phyloP scores from a whole-genome alignment of 78 protist genomes.

The slime mould (Dictyostelium discoideum) region dicty_2.7 NC_007088.5:7515001-7515500 shows the following conservation, averaged over 20 bases:
- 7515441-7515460: constrained; percentile 95
- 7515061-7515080: neutral
- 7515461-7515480: constrained; percentile 98
- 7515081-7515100: neutral
- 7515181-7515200: neutral
- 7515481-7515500: constrained; percentile 97
- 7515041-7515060: neutral
- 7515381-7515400: constrained; percentile 96
- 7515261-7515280: constrained; percentile 96
- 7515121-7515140: neutral
- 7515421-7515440: constrained; percentile 86
- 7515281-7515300: constrained; percentile 98
- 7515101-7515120: neutral
- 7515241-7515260: constrained; percentile 73
- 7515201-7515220: neutral
- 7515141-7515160: neutral
- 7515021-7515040: neutral
- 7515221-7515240: neutral
- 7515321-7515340: constrained; percentile 96
- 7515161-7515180: neutral
- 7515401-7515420: constrained; percentile 97
- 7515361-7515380: constrained; percentile 97
- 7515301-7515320: constrained; percentile 95
- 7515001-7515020: neutral
- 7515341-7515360: constrained; percentile 98